Percentiles rank a stretch among this genome's conserved stretches.
phyloP scores from a whole-genome alignment of 2,329 filamentous ascomycete species.

The Dactylonectria macrodidyma region DNA sequence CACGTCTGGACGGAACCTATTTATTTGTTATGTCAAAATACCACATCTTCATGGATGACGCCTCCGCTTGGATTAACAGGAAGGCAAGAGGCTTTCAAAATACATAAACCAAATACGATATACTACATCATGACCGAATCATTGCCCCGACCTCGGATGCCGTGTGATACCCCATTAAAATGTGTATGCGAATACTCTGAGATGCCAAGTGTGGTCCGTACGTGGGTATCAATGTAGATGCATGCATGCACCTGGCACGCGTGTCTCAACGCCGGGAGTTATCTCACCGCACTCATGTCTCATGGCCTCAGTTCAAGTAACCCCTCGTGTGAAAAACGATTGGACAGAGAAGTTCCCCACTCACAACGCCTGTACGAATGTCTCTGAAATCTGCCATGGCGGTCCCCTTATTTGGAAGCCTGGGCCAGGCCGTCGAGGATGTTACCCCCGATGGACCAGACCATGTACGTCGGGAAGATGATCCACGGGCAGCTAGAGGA shows the following conservation, averaged over 20 bases:
- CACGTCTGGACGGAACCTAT: conserved; percentile 21
- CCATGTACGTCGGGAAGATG: conserved; percentile 66
- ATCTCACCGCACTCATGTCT: conserved; percentile 25
- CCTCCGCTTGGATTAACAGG: neutral
- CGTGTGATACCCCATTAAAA: neutral
- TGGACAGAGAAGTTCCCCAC: neutral
- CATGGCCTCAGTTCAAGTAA: conserved; percentile 10
- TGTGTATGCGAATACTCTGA: neutral
- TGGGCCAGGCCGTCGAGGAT: conserved; percentile 62
- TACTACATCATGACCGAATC: neutral
- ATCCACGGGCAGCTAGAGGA: conserved; percentile 68
- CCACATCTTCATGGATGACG: neutral
- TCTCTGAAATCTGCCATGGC: conserved; percentile 7
- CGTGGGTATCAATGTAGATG: conserved; percentile 20
- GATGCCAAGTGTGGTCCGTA: conserved; percentile 9
- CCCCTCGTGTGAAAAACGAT: conserved; percentile 2
- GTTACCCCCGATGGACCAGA: conserved; percentile 63
- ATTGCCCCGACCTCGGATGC: neutral
- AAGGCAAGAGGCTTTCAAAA: neutral
- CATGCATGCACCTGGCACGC: conserved; percentile 1
- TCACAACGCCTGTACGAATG: conserved; percentile 5
- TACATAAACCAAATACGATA: conserved; percentile 4
- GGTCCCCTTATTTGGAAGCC: conserved; percentile 59
- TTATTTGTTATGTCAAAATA: conserved; percentile 2
- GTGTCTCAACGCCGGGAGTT: neutral